Base-by-base conservation (phyloP, 352 stramenopile species). In the Phytophthora palmivora region DNA sequence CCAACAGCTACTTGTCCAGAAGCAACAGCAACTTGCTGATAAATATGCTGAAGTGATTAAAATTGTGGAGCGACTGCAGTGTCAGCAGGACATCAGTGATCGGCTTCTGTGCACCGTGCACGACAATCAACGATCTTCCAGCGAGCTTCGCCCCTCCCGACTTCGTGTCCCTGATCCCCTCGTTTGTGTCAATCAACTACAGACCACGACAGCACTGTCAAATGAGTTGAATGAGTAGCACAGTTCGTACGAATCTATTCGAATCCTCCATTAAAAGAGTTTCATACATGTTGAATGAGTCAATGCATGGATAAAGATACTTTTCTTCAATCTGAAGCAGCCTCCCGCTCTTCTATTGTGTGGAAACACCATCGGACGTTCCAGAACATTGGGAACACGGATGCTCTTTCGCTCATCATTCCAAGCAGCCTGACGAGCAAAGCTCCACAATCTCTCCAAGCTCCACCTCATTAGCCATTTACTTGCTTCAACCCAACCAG, bases 21-120 rank as follows among this genome's bases (percentile, higher is more conserved):
- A 18, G 2, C 34, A 46, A 6, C 14, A 46, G n/a, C 34, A 39
- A 36, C 26, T 59, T 6, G 3, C 21, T 4, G 4, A 26, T 6
- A 50, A 43, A n/a, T 16, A 50, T 3, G 18, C 24, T 26, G 24
- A 50, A 14, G 22, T n/a, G 10, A 7, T 34, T 14, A 14, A 50
- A 18, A 14, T 50, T 18, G 28, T 50, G 28, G 28, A 59, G 18
- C 26, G 51, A 43, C 30, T 50, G 16, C 38, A 50, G 22, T n/a
- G n/a, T 50, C 51, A 44, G 15, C 51, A 50, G 7, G 32, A 43
- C 33, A 12, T 59, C 14, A 43, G 7, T 21, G 39, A 44, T 19
- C 51, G 38, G 16, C 51, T 59, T 48, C 26, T 59, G 51, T 50
- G 51, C 39, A 50, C 39, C 1, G 6, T 50, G 38, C 50, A 59